Evolutionary conservation across 768 basidiomycete species (phyloP), one percentile per base, ranked within the genome.

Genomic region (Phaeolepiota aurea): DNA sequence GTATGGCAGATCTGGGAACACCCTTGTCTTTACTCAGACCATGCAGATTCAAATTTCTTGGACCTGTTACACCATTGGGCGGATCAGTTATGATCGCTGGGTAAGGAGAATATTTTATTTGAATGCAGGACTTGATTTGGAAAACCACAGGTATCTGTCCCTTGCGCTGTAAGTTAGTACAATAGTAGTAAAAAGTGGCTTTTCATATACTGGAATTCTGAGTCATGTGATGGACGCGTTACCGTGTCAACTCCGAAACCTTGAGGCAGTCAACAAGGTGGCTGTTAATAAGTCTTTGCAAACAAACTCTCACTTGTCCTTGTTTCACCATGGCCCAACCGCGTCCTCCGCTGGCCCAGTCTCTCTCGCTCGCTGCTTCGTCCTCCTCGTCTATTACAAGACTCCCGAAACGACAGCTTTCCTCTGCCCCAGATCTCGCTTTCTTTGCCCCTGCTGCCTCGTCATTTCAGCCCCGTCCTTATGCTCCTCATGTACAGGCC

Each of bases 11-110:
- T 4, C 18, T 15, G 28, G 38, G 42, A 34, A 20, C 15, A 32
- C 5, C 25, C 3, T n/a, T n/a, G n/a, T n/a, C n/a, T 20, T 19
- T 19, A 37, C n/a, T 20, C 45, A 74, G 70, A 28, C 21, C 10
- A n/a, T n/a, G n/a, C 38, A 65, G 65, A 20, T 55, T 76, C 46
- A 72, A 56, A 46, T 64, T 69, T 44, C 48, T 84, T 16, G 83
- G 81, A 0, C 81, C 79, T 5, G 59, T 81, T 37, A 86, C 82
- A 20, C 83, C 84, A 0, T 48, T 85, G 5, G 83, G 82, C 1
- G 84, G 76, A 2, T 41, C 69, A 14, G 38, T 75, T 1, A 77
- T 81, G 76, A 81, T 83, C 49, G 74, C 75, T 21, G 83, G 83
- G 81, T 83, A 51, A 62, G 77, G 47, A 10, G 20, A 5, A 22